Conservation (phyloP, 2,329 filamentous ascomycete genomes). For the Venturiaceae sp. region DNA sequence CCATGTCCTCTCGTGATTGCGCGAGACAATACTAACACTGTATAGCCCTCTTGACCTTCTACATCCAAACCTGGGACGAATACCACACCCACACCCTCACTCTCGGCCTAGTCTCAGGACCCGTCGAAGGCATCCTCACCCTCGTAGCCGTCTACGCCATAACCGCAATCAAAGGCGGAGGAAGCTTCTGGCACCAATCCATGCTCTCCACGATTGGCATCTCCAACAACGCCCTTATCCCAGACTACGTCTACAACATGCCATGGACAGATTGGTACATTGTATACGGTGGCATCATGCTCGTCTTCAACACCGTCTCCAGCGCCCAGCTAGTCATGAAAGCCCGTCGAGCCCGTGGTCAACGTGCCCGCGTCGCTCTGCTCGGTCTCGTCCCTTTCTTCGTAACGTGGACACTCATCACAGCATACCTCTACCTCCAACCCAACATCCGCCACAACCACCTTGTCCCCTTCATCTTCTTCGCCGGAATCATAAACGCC, state of each 20-base stretch:
- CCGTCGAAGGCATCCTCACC: slow-evolving; percentile 87
- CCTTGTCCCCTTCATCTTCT: slow-evolving; percentile 81
- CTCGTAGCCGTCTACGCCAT: slow-evolving; percentile 72
- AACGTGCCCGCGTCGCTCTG: slow-evolving; percentile 64
- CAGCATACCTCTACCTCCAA: slow-evolving; percentile 73
- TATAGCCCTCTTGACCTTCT: slow-evolving; percentile 81
- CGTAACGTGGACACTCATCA: slow-evolving; percentile 65
- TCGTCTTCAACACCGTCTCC: slow-evolving; percentile 72
- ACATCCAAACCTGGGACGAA: slow-evolving; percentile 98
- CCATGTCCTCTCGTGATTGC: slow-evolving; percentile 4
- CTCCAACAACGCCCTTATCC: slow-evolving; percentile 53
- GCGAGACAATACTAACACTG: background rate
- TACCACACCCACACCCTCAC: slow-evolving; percentile 97
- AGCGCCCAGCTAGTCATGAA: slow-evolving; percentile 76
- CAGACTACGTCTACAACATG: slow-evolving; percentile 62
- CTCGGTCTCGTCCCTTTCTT: slow-evolving; percentile 77
- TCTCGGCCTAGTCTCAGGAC: slow-evolving; percentile 83
- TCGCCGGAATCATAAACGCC: slow-evolving; percentile 82
- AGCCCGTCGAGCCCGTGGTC: slow-evolving; percentile 63
- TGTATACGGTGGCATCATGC: slow-evolving; percentile 70
- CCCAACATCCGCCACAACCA: slow-evolving; percentile 74
- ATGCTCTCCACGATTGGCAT: slow-evolving; percentile 64
- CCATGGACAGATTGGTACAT: slow-evolving; percentile 91
- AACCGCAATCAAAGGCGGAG: slow-evolving; percentile 78
- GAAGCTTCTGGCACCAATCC: slow-evolving; percentile 84